Evolutionary conservation across 116 monocot genomes (phyloP), one percentile per base, ranked within the genome.

Genomic region (Trichopus zeylanicus): DNA sequence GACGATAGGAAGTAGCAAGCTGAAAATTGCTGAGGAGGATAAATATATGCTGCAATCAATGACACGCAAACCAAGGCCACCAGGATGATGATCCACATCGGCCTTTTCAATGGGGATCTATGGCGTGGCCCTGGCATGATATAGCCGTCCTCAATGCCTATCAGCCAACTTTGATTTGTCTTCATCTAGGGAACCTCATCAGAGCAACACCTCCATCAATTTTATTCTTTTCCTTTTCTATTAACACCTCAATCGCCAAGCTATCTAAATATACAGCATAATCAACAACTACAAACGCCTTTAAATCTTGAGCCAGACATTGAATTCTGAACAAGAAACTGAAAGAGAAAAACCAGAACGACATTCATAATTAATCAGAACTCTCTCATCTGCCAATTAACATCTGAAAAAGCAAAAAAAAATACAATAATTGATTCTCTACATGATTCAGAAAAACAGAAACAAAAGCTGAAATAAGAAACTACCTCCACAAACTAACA

Each of bases 1-100:
- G 87, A 87, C 28, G 84, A 34, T 26, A 88, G 81, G 57, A 85
- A 85, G 75, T 83, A 88, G 65, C 92, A 99, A 51, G 75, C 34
- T 3, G 80, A 73, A 66, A 70, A 78, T 11, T 46, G 66, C 31
- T 51, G 64, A 10, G 75, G 78, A 7, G 87, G 88, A 67, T 85
- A 85, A 27, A 81, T 51, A 48, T 99, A 99, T 16, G 75, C 81
- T 37, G 73, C 83, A 31, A 92, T 80, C 58, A 99, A 29, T 8
- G 81, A 73, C 39, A 86, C 7, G 33, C 83, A 88, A 0, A 92
- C 75, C 72, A 99, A 67, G 29, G 56, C 71, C 35, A 92, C 35
- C 61, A 82, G 67, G 19, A 86, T 53, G 20, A 85, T 71, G 5
- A 92, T 92, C 99, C 99, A 92, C 38, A 74, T 8, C 28, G 92